Evolutionary conservation across 495 filamentous ascomycete genomes (phyloP).

Genomic region (Daldinia caldariorum): DNA sequence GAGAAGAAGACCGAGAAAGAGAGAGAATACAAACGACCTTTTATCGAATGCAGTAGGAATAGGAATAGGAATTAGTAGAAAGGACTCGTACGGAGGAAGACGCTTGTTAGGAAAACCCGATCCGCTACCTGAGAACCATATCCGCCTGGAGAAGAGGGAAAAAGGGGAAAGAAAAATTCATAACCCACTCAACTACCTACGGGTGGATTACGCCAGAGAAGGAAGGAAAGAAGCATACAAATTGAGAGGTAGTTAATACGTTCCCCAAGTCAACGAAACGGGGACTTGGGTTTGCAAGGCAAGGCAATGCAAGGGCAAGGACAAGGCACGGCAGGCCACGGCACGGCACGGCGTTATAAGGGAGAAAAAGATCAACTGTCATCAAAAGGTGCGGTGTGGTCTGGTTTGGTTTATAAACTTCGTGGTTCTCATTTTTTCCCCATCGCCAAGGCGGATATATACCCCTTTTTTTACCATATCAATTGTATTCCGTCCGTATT

Average conservation of each 20-base stretch:
- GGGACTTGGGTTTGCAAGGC: conserved; percentile 28
- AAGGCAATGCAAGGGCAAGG: conserved; percentile 20
- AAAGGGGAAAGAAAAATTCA: too few species aligned
- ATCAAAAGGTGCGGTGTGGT: conserved; percentile 6
- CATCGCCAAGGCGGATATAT: conserved; percentile 15
- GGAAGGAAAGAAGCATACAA: background rate
- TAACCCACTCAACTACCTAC: background rate
- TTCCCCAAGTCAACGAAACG: conserved; percentile 13
- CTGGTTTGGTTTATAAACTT: conserved; percentile 6
- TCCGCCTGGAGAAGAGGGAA: too few species aligned
- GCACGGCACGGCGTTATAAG: conserved; percentile 34
- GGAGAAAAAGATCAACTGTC: conserved; percentile 21
- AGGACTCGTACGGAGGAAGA: too few species aligned
- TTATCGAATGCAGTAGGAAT: too few species aligned
- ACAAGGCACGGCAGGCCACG: too few species aligned
- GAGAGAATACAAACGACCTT: too few species aligned
- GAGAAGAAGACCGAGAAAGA: too few species aligned
- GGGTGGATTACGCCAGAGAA: background rate
- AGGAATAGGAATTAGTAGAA: too few species aligned
- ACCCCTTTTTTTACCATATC: background rate
- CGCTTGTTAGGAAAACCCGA: too few species aligned
- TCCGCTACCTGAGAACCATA: too few species aligned
- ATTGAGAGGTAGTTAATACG: conserved; percentile 4
- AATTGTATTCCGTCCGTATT: background rate
- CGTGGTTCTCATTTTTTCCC: background rate